A percentile compares a stretch with the other conserved stretches of the same genome.
These are phyloP conservation scores for Aquilaria malaccensis DNA, from an alignment of 345 rosid species.

Conservation along the genomic window DNA sequence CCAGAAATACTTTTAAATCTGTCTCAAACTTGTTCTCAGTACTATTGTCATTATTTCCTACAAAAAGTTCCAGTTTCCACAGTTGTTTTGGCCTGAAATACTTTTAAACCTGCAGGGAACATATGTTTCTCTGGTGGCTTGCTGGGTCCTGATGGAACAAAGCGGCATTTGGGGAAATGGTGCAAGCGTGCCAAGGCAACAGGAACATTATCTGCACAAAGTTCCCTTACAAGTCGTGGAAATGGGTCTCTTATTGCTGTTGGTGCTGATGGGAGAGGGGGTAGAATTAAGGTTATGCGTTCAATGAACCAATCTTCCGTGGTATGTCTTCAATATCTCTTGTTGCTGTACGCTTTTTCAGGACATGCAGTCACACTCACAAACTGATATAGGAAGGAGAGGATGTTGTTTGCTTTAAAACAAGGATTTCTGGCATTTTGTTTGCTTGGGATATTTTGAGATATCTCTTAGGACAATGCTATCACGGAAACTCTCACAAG, in stretches of 20 bases:
- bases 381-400: too few relatives aligned
- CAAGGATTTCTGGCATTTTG: too few relatives aligned
- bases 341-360: background rate
- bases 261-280: constrained; percentile 94
- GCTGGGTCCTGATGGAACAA: constrained; percentile 71
- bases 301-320: constrained; percentile 36
- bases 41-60: too few relatives aligned
- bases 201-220: constrained; percentile 16
- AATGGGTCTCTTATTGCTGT: constrained; percentile 58
- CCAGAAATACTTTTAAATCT: too few relatives aligned
- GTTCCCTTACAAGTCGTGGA: constrained; percentile 18
- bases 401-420: too few relatives aligned
- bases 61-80: background rate
- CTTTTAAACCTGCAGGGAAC: constrained; percentile 34
- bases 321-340: constrained; percentile 30
- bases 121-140: constrained; percentile 61
- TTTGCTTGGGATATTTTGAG: too few relatives aligned
- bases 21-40: too few relatives aligned
- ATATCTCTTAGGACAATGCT: too few relatives aligned
- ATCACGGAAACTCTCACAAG: too few relatives aligned
- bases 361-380: background rate
- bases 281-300: constrained; percentile 72
- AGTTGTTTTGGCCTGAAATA: background rate
- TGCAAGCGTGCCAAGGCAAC: constrained; percentile 59
- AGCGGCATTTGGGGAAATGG: constrained; percentile 74